Conservation (phyloP, 116 monocot species). For the Posidonia oceanica region DNA sequence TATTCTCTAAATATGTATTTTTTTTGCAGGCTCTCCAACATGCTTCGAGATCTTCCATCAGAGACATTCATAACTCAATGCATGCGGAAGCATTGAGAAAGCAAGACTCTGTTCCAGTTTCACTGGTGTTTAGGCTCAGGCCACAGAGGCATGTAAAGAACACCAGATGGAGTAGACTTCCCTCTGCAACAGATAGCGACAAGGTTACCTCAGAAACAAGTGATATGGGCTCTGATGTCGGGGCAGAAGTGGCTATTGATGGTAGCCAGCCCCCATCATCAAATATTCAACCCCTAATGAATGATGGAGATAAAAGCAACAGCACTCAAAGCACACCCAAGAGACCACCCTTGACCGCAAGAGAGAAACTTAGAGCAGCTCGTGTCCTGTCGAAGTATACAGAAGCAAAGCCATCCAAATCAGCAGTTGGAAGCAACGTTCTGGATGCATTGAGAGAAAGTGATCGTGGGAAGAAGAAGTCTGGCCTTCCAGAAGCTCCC, state of each 20-base stretch:
- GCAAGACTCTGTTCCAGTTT: not conserved
- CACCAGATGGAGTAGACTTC: constrained; percentile 4
- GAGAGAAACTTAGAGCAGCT: constrained; percentile 80
- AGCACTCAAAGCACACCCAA: constrained; percentile 12
- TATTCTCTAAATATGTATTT: not conserved
- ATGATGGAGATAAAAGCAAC: not conserved
- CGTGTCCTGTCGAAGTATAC: constrained; percentile 66
- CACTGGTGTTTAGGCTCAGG: not conserved
- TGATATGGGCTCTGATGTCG: constrained; percentile 10
- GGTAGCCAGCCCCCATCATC: constrained; percentile 11
- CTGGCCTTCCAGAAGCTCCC: constrained; percentile 86
- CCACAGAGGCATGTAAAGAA: not conserved
- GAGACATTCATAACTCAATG: not conserved
- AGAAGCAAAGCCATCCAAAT: constrained; percentile 40
- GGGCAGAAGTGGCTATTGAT: constrained; percentile 1
- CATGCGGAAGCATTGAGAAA: not conserved
- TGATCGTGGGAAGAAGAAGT: constrained; percentile 45
- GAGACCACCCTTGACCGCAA: constrained; percentile 45
- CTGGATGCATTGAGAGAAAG: constrained; percentile 66
- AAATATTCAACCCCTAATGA: constrained; percentile 2
- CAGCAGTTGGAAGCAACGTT: constrained; percentile 39
- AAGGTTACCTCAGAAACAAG: constrained; percentile 11
- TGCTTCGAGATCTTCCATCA: not conserved
- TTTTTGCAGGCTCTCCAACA: not conserved
- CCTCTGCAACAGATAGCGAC: constrained; percentile 17